phyloP scores from a whole-genome alignment of 192 early-diverging fungal species.

The Phlyctochytrium arcticum region DNA sequence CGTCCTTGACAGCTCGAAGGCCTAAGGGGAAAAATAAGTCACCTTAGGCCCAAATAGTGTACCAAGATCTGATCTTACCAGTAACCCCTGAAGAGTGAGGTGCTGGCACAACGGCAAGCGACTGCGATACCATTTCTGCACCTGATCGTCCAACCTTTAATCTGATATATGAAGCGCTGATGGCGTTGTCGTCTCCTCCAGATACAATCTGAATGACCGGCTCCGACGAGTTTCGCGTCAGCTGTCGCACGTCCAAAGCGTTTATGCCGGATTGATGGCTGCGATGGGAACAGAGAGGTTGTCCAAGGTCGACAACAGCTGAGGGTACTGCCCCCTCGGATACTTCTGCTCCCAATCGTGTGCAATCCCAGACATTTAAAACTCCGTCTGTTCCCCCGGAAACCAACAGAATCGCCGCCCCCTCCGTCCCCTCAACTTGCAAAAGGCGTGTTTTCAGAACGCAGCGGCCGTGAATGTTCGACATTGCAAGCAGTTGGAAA shows the following conservation, averaged over 20 bases:
- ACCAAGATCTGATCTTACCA: slow-evolving; percentile 30
- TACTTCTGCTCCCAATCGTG: background rate
- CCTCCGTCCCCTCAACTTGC: slow-evolving; percentile 17
- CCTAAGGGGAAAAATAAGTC: background rate
- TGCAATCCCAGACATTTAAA: slow-evolving; percentile 23
- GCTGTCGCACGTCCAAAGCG: slow-evolving; percentile 42
- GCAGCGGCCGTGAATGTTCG: slow-evolving; percentile 58
- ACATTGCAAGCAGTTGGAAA: slow-evolving; percentile 48
- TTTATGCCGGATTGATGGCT: slow-evolving; percentile 77
- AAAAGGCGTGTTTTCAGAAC: slow-evolving; percentile 54
- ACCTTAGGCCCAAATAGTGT: background rate
- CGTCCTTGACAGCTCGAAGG: background rate
- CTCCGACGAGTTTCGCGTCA: background rate
- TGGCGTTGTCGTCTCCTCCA: slow-evolving; percentile 77
- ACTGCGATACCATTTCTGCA: background rate
- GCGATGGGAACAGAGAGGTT: slow-evolving; percentile 29
- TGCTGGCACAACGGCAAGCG: background rate
- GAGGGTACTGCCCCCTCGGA: background rate
- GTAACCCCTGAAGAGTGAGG: slow-evolving; percentile 73
- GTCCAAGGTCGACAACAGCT: background rate
- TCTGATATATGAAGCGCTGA: slow-evolving; percentile 25
- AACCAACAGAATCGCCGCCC: slow-evolving; percentile 4
- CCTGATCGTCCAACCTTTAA: slow-evolving; percentile 14
- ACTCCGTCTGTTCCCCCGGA: slow-evolving; percentile 33
- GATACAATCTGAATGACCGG: slow-evolving; percentile 39